Evolutionary conservation across 1,284 basidiomycete species (phyloP), one percentile per base, ranked within the genome.

Genomic region (Polyporus tsugae): DNA sequence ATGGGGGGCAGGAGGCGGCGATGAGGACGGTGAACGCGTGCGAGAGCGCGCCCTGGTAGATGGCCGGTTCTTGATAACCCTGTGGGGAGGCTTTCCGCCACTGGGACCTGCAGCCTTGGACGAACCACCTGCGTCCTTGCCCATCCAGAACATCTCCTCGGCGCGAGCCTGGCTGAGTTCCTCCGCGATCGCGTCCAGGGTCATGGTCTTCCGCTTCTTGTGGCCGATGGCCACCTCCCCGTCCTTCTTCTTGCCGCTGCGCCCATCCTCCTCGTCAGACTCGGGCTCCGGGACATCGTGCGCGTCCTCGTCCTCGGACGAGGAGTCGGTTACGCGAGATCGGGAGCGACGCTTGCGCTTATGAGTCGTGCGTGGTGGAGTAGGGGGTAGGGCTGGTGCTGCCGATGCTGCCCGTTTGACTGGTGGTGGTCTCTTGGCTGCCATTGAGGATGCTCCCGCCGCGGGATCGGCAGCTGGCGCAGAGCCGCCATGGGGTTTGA

Each of bases 121-220:
- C 46, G 66, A 61, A 36, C 42, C 49, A 10, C 62, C 60, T 6
- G 64, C 55, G 2, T 71, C 68, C 33, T 66, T 66, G 29, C 75
- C 77, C 61, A 78, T 67, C 80, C 80, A 82, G 68, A 81, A 82
- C 22, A 73, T 75, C 53, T 82, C 80, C 71, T 81, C 80, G 10
- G 64, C 73, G 13, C 53, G 73, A 3, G 74, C 73, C 70, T 76
- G 76, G 64, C 74, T 79, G 55, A 79, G 74, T 67, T 80, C 79
- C 64, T 76, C 80, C 22, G 78, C 80, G 53, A 80, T 78, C 11
- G 74, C 75, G 65, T 81, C 80, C 2, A 79, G 70, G 9, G 71
- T 72, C 63, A 67, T 62, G 25, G 75, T 75, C 71, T 75, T 75
- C 62, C 80, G 75, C 71, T 77, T 78, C 74, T 80, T 80, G 69